phyloP scores from a whole-genome alignment of 768 basidiomycete genomes.

The Stropharia rugosoannulata region DNA sequence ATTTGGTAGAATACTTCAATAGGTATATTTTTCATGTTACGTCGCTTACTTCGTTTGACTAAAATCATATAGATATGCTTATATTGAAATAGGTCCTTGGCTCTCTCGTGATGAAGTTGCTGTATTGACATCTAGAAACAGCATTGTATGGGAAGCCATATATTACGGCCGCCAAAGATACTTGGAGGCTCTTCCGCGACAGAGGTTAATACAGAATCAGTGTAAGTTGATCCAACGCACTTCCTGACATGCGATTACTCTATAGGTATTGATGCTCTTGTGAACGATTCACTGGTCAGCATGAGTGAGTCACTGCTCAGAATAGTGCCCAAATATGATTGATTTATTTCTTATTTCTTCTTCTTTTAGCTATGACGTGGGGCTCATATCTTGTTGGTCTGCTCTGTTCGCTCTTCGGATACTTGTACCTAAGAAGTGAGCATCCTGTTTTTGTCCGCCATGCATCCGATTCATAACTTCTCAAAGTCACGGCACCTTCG shows the following conservation, averaged over 20 bases:
- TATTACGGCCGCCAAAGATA: slow-evolving; percentile 78
- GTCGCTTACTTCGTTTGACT: background rate
- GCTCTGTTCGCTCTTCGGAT: slow-evolving; percentile 71
- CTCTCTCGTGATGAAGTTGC: background rate
- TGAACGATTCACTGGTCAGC: slow-evolving; percentile 81
- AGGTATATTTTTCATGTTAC: slow-evolving; percentile 33
- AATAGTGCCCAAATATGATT: background rate
- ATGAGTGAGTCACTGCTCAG: slow-evolving; percentile 51
- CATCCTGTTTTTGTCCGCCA: slow-evolving; percentile 7
- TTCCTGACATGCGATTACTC: slow-evolving; percentile 4
- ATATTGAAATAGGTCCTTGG: slow-evolving; percentile 72
- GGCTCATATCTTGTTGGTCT: slow-evolving; percentile 80
- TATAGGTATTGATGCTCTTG: slow-evolving; percentile 69
- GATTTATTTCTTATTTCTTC: background rate
- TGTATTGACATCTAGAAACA: slow-evolving; percentile 20
- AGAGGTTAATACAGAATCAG: slow-evolving; percentile 40
- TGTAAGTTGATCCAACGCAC: slow-evolving; percentile 5
- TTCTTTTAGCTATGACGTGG: slow-evolving; percentile 61
- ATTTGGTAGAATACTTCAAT: slow-evolving; percentile 78
- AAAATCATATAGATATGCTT: slow-evolving; percentile 55
- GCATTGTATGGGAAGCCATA: slow-evolving; percentile 87
- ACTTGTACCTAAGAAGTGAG: slow-evolving; percentile 73
- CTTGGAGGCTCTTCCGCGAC: slow-evolving; percentile 76
- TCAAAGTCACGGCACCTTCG: slow-evolving; percentile 64
- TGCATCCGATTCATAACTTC: background rate